These are phyloP conservation scores for Coleophoma crateriformis DNA, from an alignment of 2,329 filamentous ascomycete genomes.

Conservation along the genomic window DNA sequence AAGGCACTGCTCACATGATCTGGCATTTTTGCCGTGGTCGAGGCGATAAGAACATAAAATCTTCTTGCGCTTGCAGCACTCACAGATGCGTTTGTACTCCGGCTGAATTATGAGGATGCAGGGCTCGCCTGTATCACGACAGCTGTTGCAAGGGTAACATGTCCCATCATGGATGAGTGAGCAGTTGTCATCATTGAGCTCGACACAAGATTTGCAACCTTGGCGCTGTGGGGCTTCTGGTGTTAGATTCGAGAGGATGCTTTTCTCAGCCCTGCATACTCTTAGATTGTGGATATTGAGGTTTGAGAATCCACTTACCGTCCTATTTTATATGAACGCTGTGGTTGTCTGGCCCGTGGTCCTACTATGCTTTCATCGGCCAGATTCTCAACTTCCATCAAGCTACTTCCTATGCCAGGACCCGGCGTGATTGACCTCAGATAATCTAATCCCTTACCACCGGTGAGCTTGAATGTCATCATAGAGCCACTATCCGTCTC, in stretches of 20 bases:
- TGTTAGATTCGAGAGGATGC: constrained; percentile 12
- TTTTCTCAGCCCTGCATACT: constrained; percentile 12
- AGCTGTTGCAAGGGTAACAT: constrained; percentile 19
- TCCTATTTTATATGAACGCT: too few relatives aligned
- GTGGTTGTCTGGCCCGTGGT: too few relatives aligned
- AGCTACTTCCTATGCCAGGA: too few relatives aligned
- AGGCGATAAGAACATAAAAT: constrained; percentile 11
- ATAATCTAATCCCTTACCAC: too few relatives aligned
- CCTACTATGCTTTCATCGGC: too few relatives aligned
- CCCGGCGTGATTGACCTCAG: too few relatives aligned
- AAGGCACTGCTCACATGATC: constrained; percentile 15
- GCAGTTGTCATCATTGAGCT: constrained; percentile 15
- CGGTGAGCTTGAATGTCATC: too few relatives aligned
- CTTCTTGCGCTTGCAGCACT: constrained; percentile 13
- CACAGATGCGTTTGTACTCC: constrained; percentile 13
- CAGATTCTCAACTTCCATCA: too few relatives aligned
- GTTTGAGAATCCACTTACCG: neutral
- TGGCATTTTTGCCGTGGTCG: constrained; percentile 12
- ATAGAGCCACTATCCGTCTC: too few relatives aligned
- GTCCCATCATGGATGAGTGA: constrained; percentile 14
- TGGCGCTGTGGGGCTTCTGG: constrained; percentile 15
- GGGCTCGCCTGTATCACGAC: constrained; percentile 13
- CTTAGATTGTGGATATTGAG: constrained; percentile 4
- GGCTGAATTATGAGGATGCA: constrained; percentile 19
- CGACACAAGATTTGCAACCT: constrained; percentile 22